Evolutionary conservation across 1,284 basidiomycete species (phyloP).

Genomic region (Takashimella koratensis): DNA sequence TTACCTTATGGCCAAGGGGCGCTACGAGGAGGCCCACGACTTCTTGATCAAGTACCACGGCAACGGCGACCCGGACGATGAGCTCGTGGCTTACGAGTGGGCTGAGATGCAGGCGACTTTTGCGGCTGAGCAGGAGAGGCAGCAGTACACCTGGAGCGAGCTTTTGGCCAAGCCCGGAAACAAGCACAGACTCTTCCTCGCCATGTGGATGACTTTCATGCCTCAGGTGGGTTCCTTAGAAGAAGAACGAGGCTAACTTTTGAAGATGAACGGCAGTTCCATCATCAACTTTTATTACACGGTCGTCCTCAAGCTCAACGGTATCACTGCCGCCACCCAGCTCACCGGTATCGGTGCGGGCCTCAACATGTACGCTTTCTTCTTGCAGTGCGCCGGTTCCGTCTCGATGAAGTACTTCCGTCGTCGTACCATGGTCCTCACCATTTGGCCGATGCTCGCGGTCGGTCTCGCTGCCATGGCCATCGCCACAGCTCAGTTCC

Average conservation of each 20-base stretch:
- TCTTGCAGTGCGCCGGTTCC: slow-evolving; percentile 11
- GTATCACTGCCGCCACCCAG: slow-evolving; percentile 11
- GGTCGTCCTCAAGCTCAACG: slow-evolving; percentile 11
- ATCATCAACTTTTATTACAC: slow-evolving; percentile 21
- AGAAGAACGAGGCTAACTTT: too few relatives aligned
- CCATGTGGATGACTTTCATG: slow-evolving; percentile 17
- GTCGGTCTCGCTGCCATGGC: slow-evolving; percentile 15
- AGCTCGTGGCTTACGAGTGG: slow-evolving; percentile 67
- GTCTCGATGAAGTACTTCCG: slow-evolving; percentile 9
- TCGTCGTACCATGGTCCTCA: slow-evolving; percentile 15
- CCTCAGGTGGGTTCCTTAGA: slow-evolving; percentile 7
- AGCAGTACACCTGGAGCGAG: slow-evolving; percentile 8
- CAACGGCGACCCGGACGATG: slow-evolving; percentile 57
- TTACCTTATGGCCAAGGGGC: slow-evolving; percentile 23
- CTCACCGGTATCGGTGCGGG: slow-evolving; percentile 23
- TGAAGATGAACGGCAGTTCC: slow-evolving; percentile 9
- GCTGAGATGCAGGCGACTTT: slow-evolving; percentile 70
- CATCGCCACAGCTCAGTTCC: slow-evolving; percentile 5
- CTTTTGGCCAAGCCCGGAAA: slow-evolving; percentile 11
- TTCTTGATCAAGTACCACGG: slow-evolving; percentile 73
- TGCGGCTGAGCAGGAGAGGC: slow-evolving; percentile 55
- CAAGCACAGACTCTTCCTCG: slow-evolving; percentile 11
- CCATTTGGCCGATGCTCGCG: slow-evolving; percentile 18
- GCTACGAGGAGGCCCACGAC: slow-evolving; percentile 62
- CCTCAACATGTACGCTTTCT: slow-evolving; percentile 12